Base-by-base conservation (phyloP, 257 asterid species). In the Gentiana straminea region DNA sequence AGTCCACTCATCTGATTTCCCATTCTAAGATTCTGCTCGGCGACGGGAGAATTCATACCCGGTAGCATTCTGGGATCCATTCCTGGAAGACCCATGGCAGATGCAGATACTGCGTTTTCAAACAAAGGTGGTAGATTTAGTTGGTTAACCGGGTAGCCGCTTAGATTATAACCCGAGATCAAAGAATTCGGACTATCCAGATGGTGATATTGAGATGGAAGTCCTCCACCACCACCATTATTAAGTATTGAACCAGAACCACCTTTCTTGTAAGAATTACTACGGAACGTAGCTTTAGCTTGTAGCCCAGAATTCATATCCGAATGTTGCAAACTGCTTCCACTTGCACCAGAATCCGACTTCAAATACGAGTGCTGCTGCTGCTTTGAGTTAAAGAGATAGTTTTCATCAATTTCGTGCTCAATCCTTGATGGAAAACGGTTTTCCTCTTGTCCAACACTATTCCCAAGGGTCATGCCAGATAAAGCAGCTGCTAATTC, bases 71-170 rank as follows among this genome's bases (percentile, higher is more conserved):
- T 77, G 34, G 97, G 66, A 67, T 85, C 99, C 80, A 81, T 75
- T 36, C 94, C 93, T 52, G 93, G 88, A 34, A 73, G 70, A 58
- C 66, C 94, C 86, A 87, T 67, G 13, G 88, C 99, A 50, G 97
- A 85, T 49, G 80, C 92, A 36, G 81, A 91, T 63, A 94, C 98
- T 73, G 97, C 99, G 73, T 85, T 92, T 76, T 84, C 95, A 64
- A 83, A 88, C 66, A 92, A 74, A 1, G 94, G 99, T 8, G 97
- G 97, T 57, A 92, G 72, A 71, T 85, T 85, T 61, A 83, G 65
- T 47, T 92, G 95, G 68, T 86, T 85, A 74, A 78, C 64, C 33
- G 97, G 72, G 55, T 79, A 82, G 53, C 93, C 94, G 76, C 87
- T 64, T 53, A 74, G 35, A 33, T 83, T 81, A 73, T 78, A 82